Evolutionary conservation across 768 basidiomycete genomes (phyloP).

Genomic region (Xerocomus brunneocitrinus): DNA sequence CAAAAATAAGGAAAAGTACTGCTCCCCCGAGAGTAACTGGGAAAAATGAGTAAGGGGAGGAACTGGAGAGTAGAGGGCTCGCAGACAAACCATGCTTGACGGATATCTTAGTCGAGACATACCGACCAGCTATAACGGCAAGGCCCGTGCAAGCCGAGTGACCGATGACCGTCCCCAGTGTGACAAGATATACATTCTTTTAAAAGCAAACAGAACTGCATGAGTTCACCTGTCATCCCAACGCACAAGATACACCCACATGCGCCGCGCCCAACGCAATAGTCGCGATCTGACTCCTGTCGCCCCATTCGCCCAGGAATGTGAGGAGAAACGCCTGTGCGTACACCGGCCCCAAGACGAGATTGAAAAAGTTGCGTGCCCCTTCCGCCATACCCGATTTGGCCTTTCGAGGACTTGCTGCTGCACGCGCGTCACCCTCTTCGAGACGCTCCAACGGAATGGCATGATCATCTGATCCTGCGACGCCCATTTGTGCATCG

Average conservation of each 20-base stretch:
- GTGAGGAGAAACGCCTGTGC: conserved; percentile 94
- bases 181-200: conserved; percentile 90
- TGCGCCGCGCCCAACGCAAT: conserved; percentile 95
- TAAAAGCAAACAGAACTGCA: neutral
- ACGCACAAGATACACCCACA: conserved; percentile 43
- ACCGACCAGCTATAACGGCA: conserved; percentile 92
- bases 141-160: conserved; percentile 84
- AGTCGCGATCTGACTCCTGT: conserved; percentile 94
- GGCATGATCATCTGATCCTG: conserved; percentile 31
- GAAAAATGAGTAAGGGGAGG: neutral
- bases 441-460: conserved; percentile 77
- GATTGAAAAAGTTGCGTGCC: conserved; percentile 73
- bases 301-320: conserved; percentile 99
- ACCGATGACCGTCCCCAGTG: conserved; percentile 84
- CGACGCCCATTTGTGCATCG: conserved; percentile 42
- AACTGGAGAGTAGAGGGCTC: neutral
- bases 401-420: conserved; percentile 14
- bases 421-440: conserved; percentile 44
- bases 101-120: conserved; percentile 89
- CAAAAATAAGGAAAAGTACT: conserved; percentile 77
- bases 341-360: conserved; percentile 88
- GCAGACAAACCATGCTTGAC: conserved; percentile 76
- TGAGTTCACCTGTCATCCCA: conserved; percentile 5
- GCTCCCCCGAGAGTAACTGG: conserved; percentile 86
- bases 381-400: conserved; percentile 47